Evolutionary conservation across 2,329 filamentous ascomycete species (phyloP).

Genomic region (Colletotrichum phormii): DNA sequence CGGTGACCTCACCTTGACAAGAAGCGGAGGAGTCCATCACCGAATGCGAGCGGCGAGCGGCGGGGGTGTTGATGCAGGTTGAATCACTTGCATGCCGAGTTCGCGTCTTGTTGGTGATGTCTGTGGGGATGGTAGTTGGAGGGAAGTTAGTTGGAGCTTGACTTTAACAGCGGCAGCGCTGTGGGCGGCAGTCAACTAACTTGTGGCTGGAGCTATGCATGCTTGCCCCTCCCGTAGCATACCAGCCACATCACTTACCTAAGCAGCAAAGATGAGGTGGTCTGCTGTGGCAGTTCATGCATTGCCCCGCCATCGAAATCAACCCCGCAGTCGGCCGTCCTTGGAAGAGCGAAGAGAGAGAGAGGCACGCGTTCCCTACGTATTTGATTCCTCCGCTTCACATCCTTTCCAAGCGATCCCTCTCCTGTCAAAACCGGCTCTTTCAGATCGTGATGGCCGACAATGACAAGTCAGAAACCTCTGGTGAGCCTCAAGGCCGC

Average conservation of each 20-base stretch:
- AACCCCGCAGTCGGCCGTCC: slow-evolving; percentile 37
- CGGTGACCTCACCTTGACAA: background rate
- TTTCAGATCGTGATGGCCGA: slow-evolving; percentile 62
- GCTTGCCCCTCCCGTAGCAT: background rate
- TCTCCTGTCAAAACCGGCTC: slow-evolving; percentile 20
- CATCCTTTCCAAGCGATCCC: slow-evolving; percentile 27
- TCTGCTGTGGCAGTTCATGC: slow-evolving; percentile 32
- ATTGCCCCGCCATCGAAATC: slow-evolving; percentile 36
- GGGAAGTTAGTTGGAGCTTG: background rate
- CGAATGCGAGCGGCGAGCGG: background rate
- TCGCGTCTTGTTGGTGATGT: background rate
- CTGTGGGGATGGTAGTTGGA: background rate
- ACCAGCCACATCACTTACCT: slow-evolving; percentile 22
- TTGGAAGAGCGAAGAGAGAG: slow-evolving; percentile 25
- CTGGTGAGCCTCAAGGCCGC: slow-evolving; percentile 61
- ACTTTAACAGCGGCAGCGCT: background rate
- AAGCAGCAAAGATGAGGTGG: background rate
- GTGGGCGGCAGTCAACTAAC: background rate
- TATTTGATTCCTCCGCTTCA: slow-evolving; percentile 31
- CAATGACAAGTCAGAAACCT: slow-evolving; percentile 57
- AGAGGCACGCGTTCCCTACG: slow-evolving; percentile 30
- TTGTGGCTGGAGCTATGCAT: background rate
- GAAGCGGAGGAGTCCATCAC: no score
- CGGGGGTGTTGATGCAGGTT: background rate
- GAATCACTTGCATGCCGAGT: slow-evolving; percentile 2